Base-by-base conservation (phyloP, 331 rosid species). In the Cydonia oblonga region DNA sequence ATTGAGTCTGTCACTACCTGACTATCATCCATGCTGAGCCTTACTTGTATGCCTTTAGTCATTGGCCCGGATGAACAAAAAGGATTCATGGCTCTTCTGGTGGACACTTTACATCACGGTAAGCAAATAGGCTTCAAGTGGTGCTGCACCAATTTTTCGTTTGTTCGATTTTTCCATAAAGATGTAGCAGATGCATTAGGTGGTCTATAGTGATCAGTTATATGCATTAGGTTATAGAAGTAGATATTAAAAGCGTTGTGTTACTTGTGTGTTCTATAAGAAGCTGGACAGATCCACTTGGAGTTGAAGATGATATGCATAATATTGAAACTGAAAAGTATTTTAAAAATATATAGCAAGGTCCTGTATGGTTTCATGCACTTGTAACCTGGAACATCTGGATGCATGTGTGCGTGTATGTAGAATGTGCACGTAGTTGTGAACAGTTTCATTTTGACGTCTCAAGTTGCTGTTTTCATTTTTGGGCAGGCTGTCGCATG, bases 21-120 rank as follows among this genome's bases (percentile, higher is more conserved):
- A 42, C 20, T 76, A 66, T 75, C 71, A 76, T 49, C 22, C 64
- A 9, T 66, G 19, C 70, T 79, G 19, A 26, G 68, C 51, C 16
- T 76, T 9, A 22, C 62, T 56, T 60, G 59, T 79, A 81, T 80
- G 46, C 30, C 53, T 66, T 6, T 71, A 93, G 97, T 90, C 97
- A 29, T 66, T 90, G 90, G 83, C 96, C 62, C 88, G 93, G 84
- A 90, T 90, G 93, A 93, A 92, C 89, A 92, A 93, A 83, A 90
- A 93, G 64, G 97, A 90, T 81, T 90, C 98, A 2, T 90, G 97
- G 96, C 90, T 93, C 64, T 93, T 93, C 83, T 93, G 98, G 97
- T 90, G 96, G 98, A 86, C 93, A 66, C 88, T 93, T 78, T 93
- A 90, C 84, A 81, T 90, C 40, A 18, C 93, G 81, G 96, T 89